Conservation (phyloP, 2,329 filamentous ascomycete genomes). For the Cyphellophora attinorum region DNA sequence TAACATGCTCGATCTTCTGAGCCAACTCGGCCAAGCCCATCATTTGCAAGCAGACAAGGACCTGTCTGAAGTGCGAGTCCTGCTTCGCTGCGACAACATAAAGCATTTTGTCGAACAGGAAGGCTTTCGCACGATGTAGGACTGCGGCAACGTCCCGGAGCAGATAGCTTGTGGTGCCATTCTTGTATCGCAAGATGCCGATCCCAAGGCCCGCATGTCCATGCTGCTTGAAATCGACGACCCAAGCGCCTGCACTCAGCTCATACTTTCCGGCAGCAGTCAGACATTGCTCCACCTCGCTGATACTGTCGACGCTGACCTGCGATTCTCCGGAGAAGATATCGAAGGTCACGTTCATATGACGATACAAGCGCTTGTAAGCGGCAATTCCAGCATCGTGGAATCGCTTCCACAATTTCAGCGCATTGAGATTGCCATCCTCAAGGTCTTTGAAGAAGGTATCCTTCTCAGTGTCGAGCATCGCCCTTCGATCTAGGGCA, state of each 20-base stretch:
- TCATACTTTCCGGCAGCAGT: constrained; percentile 56
- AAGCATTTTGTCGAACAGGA: constrained; percentile 67
- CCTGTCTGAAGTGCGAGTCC: constrained; percentile 61
- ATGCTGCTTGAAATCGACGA: constrained; percentile 63
- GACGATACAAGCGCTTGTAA: constrained; percentile 59
- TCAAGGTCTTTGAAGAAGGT: constrained; percentile 61
- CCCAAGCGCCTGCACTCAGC: constrained; percentile 61
- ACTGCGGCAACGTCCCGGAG: constrained; percentile 71
- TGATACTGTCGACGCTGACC: constrained; percentile 59
- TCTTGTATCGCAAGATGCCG: constrained; percentile 61
- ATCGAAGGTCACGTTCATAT: constrained; percentile 63
- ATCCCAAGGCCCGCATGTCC: constrained; percentile 60
- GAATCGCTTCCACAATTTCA: constrained; percentile 57
- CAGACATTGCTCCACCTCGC: constrained; percentile 51
- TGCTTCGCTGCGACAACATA: constrained; percentile 68
- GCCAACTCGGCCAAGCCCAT: constrained; percentile 61
- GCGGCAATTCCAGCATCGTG: constrained; percentile 57
- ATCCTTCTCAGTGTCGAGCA: constrained; percentile 34
- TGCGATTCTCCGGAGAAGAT: constrained; percentile 66
- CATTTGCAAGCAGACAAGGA: constrained; percentile 68
- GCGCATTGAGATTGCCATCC: constrained; percentile 52
- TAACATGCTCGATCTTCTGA: constrained; percentile 61
- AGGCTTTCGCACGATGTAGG: constrained; percentile 52
- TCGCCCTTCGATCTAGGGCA: constrained; percentile 32
- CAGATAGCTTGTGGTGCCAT: constrained; percentile 67